Conservation (phyloP, 1,139 yeast species). For the Zygosaccharomyces sapae region DNA sequence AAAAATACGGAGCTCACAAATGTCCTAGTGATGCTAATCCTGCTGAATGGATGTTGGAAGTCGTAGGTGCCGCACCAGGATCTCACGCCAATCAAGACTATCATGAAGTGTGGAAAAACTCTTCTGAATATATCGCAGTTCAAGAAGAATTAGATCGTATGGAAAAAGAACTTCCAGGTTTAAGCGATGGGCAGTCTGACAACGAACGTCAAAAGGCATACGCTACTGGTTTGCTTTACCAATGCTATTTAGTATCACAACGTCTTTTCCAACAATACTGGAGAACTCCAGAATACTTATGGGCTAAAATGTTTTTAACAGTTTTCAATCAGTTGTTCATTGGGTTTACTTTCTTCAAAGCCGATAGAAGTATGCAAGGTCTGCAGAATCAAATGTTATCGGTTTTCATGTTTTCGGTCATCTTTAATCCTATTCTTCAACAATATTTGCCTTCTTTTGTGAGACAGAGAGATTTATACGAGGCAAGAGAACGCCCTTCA, state of each 20-base stretch:
- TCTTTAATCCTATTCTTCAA: slow-evolving; percentile 57
- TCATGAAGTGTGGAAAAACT: slow-evolving; percentile 60
- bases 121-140: slow-evolving; percentile 49
- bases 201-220: slow-evolving; percentile 23
- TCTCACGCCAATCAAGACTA: slow-evolving; percentile 64
- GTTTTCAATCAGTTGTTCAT: slow-evolving; percentile 46
- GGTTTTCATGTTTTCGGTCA: slow-evolving; percentile 58
- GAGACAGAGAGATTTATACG: slow-evolving; percentile 68
- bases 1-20: slow-evolving; percentile 56
- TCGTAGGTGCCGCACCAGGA: slow-evolving; percentile 83
- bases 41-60: slow-evolving; percentile 83
- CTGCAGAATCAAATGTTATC: slow-evolving; percentile 66
- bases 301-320: slow-evolving; percentile 58
- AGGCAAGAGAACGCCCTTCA: slow-evolving; percentile 80
- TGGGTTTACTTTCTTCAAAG: slow-evolving; percentile 61
- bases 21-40: slow-evolving; percentile 73
- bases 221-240: slow-evolving; percentile 48
- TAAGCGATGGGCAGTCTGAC: slow-evolving; percentile 20
- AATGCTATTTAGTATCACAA: slow-evolving; percentile 50
- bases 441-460: slow-evolving; percentile 70
- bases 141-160: slow-evolving; percentile 42
- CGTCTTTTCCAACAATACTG: slow-evolving; percentile 61
- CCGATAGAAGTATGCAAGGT: slow-evolving; percentile 56
- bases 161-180: slow-evolving; percentile 40
- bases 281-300: slow-evolving; percentile 71